Conservation (phyloP, 345 rosid genomes). For the Sonneratia alba region DNA sequence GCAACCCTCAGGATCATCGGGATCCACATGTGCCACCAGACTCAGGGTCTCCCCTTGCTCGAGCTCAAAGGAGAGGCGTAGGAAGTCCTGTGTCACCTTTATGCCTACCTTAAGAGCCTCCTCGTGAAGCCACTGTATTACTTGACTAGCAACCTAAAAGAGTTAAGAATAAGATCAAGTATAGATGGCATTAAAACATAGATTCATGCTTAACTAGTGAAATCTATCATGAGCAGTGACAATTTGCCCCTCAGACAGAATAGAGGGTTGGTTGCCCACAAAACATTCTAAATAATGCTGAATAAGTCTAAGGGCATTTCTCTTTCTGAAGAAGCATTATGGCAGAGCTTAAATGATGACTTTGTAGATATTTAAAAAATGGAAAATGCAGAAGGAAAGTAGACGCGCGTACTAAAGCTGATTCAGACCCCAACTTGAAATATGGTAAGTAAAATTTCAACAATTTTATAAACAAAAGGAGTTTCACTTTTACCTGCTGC, state of each 20-base stretch:
- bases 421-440: background rate
- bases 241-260: background rate
- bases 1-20: slow-evolving; percentile 57
- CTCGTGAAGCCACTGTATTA: slow-evolving; percentile 85
- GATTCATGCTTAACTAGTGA: background rate
- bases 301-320: background rate
- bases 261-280: background rate
- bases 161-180: slow-evolving; percentile 1
- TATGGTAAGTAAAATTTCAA: background rate
- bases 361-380: too few species aligned
- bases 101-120: slow-evolving; percentile 78
- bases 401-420: too few species aligned
- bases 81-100: slow-evolving; percentile 65
- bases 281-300: background rate
- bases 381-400: too few species aligned
- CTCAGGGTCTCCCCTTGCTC: slow-evolving; percentile 76
- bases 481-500: slow-evolving; percentile 59
- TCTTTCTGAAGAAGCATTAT: too few species aligned
- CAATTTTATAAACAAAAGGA: background rate
- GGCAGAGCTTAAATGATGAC: too few species aligned
- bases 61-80: slow-evolving; percentile 68
- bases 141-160: slow-evolving; percentile 80
- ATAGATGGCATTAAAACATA: background rate
- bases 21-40: slow-evolving; percentile 80
- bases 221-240: background rate